Evolutionary conservation across 1,284 basidiomycete species (phyloP).

Genomic region (Rhodofomes roseus): DNA sequence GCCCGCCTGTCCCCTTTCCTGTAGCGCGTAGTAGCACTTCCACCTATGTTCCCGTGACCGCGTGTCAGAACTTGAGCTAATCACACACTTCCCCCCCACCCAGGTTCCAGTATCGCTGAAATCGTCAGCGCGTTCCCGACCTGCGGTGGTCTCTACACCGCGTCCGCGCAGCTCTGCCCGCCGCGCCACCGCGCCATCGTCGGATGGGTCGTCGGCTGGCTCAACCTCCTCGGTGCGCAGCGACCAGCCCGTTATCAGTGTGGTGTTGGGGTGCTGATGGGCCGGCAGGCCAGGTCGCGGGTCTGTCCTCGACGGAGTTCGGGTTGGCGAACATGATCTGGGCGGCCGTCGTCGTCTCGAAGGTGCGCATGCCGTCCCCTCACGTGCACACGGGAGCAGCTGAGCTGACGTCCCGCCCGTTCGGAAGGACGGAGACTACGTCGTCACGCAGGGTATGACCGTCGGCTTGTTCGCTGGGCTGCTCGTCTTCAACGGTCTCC

Average conservation of each 20-base stretch:
- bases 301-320: conserved; percentile 85
- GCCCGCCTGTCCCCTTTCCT: not conserved
- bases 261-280: not conserved
- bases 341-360: conserved; percentile 63
- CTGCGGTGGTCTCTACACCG: conserved; percentile 79
- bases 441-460: conserved; percentile 56
- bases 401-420: too few species aligned
- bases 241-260: not conserved
- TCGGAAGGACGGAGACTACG: conserved; percentile 51
- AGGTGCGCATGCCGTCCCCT: conserved; percentile 28
- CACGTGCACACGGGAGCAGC: too few species aligned
- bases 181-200: conserved; percentile 60
- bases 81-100: not conserved
- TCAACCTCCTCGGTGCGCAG: conserved; percentile 78
- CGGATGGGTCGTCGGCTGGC: conserved; percentile 81
- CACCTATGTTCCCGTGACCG: not conserved
- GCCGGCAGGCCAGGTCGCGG: conserved; percentile 65
- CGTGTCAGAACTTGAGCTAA: too few species aligned
- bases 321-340: conserved; percentile 89
- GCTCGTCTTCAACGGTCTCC: conserved; percentile 68
- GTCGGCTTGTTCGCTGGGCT: conserved; percentile 76
- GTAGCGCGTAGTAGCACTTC: too few species aligned
- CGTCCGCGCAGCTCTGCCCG: conserved; percentile 74
- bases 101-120: conserved; percentile 72
- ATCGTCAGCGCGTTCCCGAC: conserved; percentile 81